phyloP scores from a whole-genome alignment of 2,329 filamentous ascomycete species.

The Nothopassalora personata region DNA sequence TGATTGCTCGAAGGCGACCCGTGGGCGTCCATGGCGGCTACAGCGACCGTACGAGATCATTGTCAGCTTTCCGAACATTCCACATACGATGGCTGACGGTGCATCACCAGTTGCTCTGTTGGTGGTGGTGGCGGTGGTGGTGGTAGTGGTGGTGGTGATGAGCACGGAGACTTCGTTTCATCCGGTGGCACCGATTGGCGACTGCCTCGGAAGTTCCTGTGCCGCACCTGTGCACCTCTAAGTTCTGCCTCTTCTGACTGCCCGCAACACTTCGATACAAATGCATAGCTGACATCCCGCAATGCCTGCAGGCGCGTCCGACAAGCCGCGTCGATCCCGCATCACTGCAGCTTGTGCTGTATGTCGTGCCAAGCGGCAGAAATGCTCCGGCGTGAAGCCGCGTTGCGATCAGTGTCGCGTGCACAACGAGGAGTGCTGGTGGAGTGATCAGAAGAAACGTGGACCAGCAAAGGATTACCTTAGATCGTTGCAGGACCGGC shows the following conservation, averaged over 20 bases:
- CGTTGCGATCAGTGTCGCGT: slow-evolving; percentile 20
- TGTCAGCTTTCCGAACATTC: neutral
- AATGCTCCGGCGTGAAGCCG: slow-evolving; percentile 21
- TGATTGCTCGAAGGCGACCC: slow-evolving; percentile 19
- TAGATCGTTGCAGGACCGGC: slow-evolving; percentile 20
- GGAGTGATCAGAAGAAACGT: slow-evolving; percentile 24
- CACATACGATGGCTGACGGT: neutral
- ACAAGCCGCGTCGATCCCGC: slow-evolving; percentile 18
- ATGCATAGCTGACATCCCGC: neutral
- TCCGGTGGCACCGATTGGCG: neutral
- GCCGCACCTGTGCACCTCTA: neutral
- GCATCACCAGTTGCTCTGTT: neutral
- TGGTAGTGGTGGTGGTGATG: neutral
- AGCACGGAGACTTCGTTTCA: neutral
- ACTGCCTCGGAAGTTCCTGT: neutral
- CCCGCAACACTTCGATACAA: neutral
- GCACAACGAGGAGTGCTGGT: slow-evolving; percentile 24
- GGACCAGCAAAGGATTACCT: slow-evolving; percentile 23
- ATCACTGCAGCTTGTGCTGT: slow-evolving; percentile 23
- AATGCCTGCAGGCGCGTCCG: slow-evolving; percentile 13
- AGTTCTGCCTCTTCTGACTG: neutral
- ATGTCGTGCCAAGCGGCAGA: slow-evolving; percentile 21
- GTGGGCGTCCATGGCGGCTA: slow-evolving; percentile 9
- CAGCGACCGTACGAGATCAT: neutral
- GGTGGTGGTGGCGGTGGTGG: neutral